A percentile compares a stretch with the other conserved stretches of the same genome.
phyloP scores from a whole-genome alignment of 2,329 filamentous ascomycete species.

The Hirsutella minnesotensis region DNA sequence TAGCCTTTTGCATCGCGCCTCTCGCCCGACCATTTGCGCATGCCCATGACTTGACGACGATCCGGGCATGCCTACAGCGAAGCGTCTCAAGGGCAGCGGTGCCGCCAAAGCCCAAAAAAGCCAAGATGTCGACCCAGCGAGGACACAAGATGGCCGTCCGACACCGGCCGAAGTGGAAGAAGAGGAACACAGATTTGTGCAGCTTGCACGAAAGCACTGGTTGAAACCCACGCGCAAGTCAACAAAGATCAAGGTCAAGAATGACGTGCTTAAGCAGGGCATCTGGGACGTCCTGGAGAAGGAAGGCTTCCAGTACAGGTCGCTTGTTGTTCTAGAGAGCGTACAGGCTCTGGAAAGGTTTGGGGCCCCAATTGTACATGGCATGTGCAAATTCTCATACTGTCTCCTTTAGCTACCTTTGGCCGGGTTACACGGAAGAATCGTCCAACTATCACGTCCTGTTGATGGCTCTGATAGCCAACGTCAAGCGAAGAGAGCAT shows the following conservation, averaged over 20 bases:
- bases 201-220: slow-evolving; percentile 79
- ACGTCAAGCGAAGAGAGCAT: slow-evolving; percentile 78
- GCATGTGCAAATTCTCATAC: not conserved
- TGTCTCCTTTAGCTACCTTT: slow-evolving; percentile 57
- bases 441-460: slow-evolving; percentile 87
- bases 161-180: slow-evolving; percentile 59
- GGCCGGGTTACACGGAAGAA: slow-evolving; percentile 84
- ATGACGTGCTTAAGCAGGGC: slow-evolving; percentile 72
- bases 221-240: slow-evolving; percentile 51
- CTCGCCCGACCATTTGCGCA: not conserved
- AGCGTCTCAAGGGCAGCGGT: slow-evolving; percentile 44
- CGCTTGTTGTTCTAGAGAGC: slow-evolving; percentile 75
- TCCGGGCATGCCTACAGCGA: slow-evolving; percentile 42
- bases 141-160: slow-evolving; percentile 26
- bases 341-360: slow-evolving; percentile 80
- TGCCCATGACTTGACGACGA: not conserved
- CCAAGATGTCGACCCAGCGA: slow-evolving; percentile 22
- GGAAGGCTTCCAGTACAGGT: slow-evolving; percentile 65
- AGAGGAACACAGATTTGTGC: slow-evolving; percentile 59
- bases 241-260: slow-evolving; percentile 62
- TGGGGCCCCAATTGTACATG: not conserved
- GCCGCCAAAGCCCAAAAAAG: slow-evolving; percentile 24
- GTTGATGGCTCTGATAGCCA: slow-evolving; percentile 73
- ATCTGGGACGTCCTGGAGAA: slow-evolving; percentile 85
- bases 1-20: not conserved